Conservation (phyloP, 352 stramenopile genomes). For the Globisporangium parvum region DNA sequence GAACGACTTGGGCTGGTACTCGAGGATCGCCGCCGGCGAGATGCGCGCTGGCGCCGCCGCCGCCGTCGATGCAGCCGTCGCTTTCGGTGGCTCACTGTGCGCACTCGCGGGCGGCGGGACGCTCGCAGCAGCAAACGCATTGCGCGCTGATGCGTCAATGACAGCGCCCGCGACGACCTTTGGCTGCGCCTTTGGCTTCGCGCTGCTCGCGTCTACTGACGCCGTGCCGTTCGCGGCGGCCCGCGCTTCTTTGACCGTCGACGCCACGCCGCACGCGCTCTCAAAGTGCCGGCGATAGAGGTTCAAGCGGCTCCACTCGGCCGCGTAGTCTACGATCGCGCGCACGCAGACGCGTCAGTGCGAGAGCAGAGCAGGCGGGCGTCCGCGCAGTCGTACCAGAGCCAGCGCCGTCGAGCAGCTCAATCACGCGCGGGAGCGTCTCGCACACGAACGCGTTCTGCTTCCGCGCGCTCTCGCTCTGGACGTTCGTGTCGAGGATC, state of each 20-base stretch:
- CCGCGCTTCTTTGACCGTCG: constrained; percentile 34
- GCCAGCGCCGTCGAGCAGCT: constrained; percentile 56
- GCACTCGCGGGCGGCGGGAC: background rate
- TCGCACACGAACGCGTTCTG: constrained; percentile 60
- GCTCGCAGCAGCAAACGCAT: constrained; percentile 13
- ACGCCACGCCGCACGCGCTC: constrained; percentile 57
- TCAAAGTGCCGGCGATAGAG: constrained; percentile 77
- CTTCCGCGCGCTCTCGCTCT: constrained; percentile 55
- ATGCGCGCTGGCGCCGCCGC: constrained; percentile 12
- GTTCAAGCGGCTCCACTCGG: constrained; percentile 72
- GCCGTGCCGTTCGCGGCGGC: constrained; percentile 4
- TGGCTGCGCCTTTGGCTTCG: background rate
- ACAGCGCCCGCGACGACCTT: constrained; percentile 11
- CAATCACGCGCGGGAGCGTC: constrained; percentile 54
- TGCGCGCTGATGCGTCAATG: constrained; percentile 15
- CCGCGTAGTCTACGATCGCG: constrained; percentile 37
- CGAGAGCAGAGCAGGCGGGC: background rate
- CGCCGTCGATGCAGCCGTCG: constrained; percentile 4
- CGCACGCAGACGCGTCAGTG: background rate
- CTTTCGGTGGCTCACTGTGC: constrained; percentile 2
- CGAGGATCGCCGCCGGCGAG: constrained; percentile 36
- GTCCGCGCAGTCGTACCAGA: too few species aligned
- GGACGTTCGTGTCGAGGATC: constrained; percentile 69
- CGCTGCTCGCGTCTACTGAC: background rate
- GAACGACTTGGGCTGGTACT: constrained; percentile 78